phyloP scores from a whole-genome alignment of 1,139 yeast species.

The Pichia sp. region DNA sequence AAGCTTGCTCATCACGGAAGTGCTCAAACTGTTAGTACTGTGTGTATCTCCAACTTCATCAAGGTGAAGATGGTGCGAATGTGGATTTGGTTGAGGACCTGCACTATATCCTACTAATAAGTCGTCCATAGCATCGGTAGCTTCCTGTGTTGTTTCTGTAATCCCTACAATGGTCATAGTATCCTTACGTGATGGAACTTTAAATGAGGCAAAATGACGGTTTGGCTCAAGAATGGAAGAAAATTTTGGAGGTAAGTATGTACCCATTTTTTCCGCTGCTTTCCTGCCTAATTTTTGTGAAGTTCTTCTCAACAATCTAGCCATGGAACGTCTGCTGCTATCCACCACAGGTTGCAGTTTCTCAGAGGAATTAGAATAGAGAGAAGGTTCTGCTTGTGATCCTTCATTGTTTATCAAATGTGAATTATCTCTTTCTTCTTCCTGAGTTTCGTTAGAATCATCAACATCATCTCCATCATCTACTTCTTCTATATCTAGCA shows the following conservation, averaged over 20 bases:
- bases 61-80: no score
- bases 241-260: slow-evolving; percentile 74
- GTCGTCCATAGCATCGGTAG: not conserved
- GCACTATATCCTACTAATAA: not conserved
- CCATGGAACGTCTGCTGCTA: slow-evolving; percentile 62
- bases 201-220: slow-evolving; percentile 88
- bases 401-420: slow-evolving; percentile 16
- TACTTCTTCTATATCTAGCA: slow-evolving; percentile 12
- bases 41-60: no score
- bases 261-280: slow-evolving; percentile 87
- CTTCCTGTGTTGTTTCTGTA: slow-evolving; percentile 23
- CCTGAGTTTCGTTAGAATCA: no score
- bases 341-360: slow-evolving; percentile 61
- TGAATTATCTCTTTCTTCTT: slow-evolving; percentile 25
- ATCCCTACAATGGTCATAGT: slow-evolving; percentile 58
- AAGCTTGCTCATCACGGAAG: slow-evolving; percentile 1
- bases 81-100: not conserved
- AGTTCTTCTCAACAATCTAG: slow-evolving; percentile 54
- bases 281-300: slow-evolving; percentile 49
- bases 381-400: slow-evolving; percentile 19
- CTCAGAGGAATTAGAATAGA: slow-evolving; percentile 33
- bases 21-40: slow-evolving; percentile 20
- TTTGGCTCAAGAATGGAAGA: slow-evolving; percentile 86
- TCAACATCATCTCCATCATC: slow-evolving; percentile 11
- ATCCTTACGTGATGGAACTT: slow-evolving; percentile 62